phyloP scores from a whole-genome alignment of 495 filamentous ascomycete species.

The Xylaria acuta region DNA sequence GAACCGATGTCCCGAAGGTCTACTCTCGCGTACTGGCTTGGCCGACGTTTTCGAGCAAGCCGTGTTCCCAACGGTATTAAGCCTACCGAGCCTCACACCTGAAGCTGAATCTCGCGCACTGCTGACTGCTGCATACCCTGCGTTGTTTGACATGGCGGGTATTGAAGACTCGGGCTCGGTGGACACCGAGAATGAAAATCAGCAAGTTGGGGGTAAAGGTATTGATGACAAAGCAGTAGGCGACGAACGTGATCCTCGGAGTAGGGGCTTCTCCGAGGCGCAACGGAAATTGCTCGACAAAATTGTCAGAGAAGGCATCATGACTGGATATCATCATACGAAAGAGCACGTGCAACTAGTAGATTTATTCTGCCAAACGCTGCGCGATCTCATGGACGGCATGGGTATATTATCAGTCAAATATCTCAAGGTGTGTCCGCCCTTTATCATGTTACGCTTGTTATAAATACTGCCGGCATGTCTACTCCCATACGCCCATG shows the following conservation, averaged over 20 bases:
- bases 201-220: background rate
- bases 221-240: background rate
- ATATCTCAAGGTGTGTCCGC: conserved; percentile 66
- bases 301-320: conserved; percentile 62
- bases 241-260: background rate
- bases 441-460: background rate
- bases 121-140: conserved; percentile 69
- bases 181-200: conserved; percentile 12
- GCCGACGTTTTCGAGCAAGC: conserved; percentile 80
- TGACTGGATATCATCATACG: conserved; percentile 60
- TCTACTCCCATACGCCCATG: background rate
- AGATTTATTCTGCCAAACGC: conserved; percentile 63
- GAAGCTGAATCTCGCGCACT: conserved; percentile 71
- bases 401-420: conserved; percentile 75
- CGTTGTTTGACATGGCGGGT: conserved; percentile 64
- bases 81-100: conserved; percentile 80
- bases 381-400: conserved; percentile 57
- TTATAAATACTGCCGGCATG: background rate
- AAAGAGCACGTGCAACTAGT: conserved; percentile 58
- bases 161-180: conserved; percentile 39
- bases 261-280: conserved; percentile 31
- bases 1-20: conserved; percentile 57
- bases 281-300: conserved; percentile 53
- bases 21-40: conserved; percentile 76
- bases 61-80: conserved; percentile 72